Evolutionary conservation across 495 filamentous ascomycete genomes (phyloP).

Genomic region (Parathielavia hyrcaniae): DNA sequence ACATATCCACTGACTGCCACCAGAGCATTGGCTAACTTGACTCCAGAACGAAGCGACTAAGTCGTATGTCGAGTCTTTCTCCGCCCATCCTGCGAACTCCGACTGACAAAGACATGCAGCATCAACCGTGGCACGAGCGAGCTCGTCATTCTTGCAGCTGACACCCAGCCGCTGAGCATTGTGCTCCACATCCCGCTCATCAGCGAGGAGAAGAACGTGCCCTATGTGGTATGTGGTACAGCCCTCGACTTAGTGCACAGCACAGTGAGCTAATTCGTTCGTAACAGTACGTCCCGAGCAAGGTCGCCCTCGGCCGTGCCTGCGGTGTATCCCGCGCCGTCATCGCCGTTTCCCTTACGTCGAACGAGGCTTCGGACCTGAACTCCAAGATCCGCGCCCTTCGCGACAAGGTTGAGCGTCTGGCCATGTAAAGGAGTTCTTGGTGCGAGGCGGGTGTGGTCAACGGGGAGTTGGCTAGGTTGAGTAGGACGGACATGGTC

Average conservation of each 20-base stretch:
- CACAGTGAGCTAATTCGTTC: not conserved
- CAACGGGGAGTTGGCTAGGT: not conserved
- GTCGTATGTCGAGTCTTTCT: constrained; percentile 39
- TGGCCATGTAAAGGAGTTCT: constrained; percentile 69
- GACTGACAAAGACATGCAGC: constrained; percentile 9
- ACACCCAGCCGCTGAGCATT: constrained; percentile 80
- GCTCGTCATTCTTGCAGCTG: constrained; percentile 81
- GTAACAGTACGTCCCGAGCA: constrained; percentile 45
- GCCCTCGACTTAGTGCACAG: not conserved
- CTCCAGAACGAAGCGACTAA: constrained; percentile 58
- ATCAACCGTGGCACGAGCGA: constrained; percentile 84
- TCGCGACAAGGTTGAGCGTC: constrained; percentile 92
- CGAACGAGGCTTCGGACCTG: constrained; percentile 87
- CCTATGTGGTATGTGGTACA: constrained; percentile 44
- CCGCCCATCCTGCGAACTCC: not conserved
- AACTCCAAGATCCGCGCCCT: constrained; percentile 74
- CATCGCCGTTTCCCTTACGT: constrained; percentile 80
- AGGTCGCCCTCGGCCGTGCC: constrained; percentile 53
- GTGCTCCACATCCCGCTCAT: constrained; percentile 83
- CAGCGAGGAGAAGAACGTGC: constrained; percentile 61
- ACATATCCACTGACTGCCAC: not conserved
- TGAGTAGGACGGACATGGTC: not conserved
- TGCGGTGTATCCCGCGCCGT: constrained; percentile 82
- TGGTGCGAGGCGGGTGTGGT: not conserved
- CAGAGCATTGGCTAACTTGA: constrained; percentile 1